Evolutionary conservation across 345 rosid genomes (phyloP), one percentile per base, ranked within the genome.

Genomic region (Syzygium grande): DNA sequence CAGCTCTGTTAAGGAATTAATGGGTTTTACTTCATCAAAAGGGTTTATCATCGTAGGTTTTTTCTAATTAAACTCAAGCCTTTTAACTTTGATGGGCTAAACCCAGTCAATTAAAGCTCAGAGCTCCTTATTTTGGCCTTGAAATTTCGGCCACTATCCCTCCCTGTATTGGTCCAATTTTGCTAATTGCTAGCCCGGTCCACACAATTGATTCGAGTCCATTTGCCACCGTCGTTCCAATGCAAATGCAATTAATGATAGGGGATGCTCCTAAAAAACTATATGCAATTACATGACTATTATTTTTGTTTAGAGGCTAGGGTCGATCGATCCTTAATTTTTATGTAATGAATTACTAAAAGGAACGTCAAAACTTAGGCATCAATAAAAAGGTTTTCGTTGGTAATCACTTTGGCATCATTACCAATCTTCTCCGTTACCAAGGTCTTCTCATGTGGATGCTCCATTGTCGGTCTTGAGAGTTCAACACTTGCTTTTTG

Each of bases 141-240:
- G 22, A 58, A 23, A 58, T 58, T 58, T 58, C 25, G 5, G 63
- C 14, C 25, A 4, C 4, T 58, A 27, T 56, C 23, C 63, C 63
- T 12, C 14, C 10, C 1, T 9, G 2, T 9, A n/a, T n/a, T 56
- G 0, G n/a, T 13, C 13, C 1, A 56, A 23, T 56, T 56, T 23
- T 27, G 25, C 63, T 0, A 3, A 0, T 56, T 56, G 63, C 29
- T n/a, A 23, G 38, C 0, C n/a, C 1, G 0, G 63, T 56, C 63
- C 63, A 56, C 1, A 0, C 6, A 23, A 56, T 56, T 5, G 23
- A 23, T 56, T 56, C n/a, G 10, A 23, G n/a, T n/a, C 63, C 13
- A 23, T 56, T 56, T 56, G 63, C n/a, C 63, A 56, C 63, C 13
- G n/a, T n/a, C 0, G 4, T 5, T 56, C 63, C 9, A 23, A 23